A percentile compares a stretch with the other conserved stretches of the same genome.
These are phyloP conservation scores for Kazachstania africana DNA, from an alignment of 805 yeast genomes.

Conservation along the genomic window DNA sequence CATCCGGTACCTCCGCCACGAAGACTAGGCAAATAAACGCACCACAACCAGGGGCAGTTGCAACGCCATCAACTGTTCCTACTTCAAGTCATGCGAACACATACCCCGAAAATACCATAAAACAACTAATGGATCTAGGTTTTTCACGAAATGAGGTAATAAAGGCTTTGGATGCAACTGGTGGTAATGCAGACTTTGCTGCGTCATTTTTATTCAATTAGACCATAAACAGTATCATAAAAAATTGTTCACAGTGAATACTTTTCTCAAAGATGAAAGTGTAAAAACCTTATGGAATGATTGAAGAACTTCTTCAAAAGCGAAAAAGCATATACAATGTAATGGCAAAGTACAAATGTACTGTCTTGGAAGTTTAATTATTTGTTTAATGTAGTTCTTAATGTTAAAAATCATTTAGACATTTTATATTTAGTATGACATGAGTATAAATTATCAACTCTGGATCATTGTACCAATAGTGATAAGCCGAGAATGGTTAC, in stretches of 20 bases:
- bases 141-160: slow-evolving; percentile 54
- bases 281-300: no score
- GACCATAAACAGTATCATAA: background rate
- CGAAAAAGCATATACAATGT: no score
- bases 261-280: no score
- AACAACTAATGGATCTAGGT: slow-evolving; percentile 54
- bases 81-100: slow-evolving; percentile 6
- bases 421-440: no score
- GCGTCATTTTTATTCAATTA: slow-evolving; percentile 57
- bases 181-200: slow-evolving; percentile 77
- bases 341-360: no score
- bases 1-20: background rate
- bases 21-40: background rate
- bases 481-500: no score
- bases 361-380: no score
- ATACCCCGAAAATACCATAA: slow-evolving; percentile 29
- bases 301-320: no score
- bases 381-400: no score
- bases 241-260: background rate
- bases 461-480: no score
- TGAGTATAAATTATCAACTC: no score
- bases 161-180: slow-evolving; percentile 49
- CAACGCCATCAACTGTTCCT: slow-evolving; percentile 5
- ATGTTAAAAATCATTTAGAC: no score
- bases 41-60: background rate